Evolutionary conservation across 768 basidiomycete species (phyloP).

Genomic region (Infundibulicybe gibba): DNA sequence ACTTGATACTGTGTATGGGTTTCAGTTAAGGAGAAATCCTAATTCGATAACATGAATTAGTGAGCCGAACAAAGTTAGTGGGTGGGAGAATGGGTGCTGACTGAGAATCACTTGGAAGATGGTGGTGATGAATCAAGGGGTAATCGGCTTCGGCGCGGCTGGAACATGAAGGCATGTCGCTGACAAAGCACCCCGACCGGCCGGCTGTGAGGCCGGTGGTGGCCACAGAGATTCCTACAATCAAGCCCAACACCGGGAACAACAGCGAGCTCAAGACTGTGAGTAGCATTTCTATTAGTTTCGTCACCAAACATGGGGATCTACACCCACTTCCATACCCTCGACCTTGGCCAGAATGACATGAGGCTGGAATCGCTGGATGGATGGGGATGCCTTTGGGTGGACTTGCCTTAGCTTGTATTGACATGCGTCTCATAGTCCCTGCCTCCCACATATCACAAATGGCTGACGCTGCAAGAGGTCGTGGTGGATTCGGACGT

Average conservation of each 20-base stretch:
- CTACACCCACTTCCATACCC: conserved; percentile 1
- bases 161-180: no score
- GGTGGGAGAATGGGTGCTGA: no score
- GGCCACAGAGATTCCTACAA: neutral
- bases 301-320: conserved; percentile 2
- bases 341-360: conserved; percentile 7
- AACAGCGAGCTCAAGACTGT: conserved; percentile 37
- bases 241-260: conserved; percentile 28
- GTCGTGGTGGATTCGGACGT: conserved; percentile 77
- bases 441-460: conserved; percentile 22
- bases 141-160: no score
- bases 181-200: no score
- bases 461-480: conserved; percentile 81
- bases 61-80: no score
- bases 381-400: conserved; percentile 34
- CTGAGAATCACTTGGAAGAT: no score
- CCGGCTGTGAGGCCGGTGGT: no score
- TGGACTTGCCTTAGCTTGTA: conserved; percentile 29
- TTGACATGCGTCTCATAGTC: conserved; percentile 6
- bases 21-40: conserved; percentile 3
- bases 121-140: no score
- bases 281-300: conserved; percentile 19
- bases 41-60: no score
- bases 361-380: conserved; percentile 38
- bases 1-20: conserved; percentile 53